These are phyloP conservation scores for Bipolaris gigantea DNA, from an alignment of 2,329 filamentous ascomycete genomes.

Conservation along the genomic window DNA sequence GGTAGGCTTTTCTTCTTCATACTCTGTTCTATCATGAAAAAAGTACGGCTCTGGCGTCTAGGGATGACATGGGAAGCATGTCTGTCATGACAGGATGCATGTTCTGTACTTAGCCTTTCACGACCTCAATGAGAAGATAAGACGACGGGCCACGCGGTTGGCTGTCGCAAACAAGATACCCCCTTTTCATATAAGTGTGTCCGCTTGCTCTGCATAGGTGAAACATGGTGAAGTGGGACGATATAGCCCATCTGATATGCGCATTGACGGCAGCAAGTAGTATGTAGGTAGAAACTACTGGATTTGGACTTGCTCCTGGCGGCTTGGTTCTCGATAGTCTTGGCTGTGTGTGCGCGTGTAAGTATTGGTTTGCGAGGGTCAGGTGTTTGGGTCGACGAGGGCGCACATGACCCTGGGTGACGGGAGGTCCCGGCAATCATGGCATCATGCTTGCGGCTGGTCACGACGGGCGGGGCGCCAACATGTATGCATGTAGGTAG, in stretches of 20 bases:
- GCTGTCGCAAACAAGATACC: constrained; percentile 23
- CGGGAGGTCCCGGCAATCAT: neutral
- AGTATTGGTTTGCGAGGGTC: neutral
- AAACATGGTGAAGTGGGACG: constrained; percentile 2
- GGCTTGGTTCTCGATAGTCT: no score
- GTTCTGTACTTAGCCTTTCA: constrained; percentile 37
- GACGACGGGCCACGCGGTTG: constrained; percentile 29
- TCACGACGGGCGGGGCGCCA: neutral
- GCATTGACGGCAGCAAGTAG: neutral
- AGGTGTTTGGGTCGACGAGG: neutral
- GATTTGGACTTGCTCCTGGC: neutral
- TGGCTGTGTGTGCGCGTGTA: neutral
- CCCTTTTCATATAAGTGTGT: neutral
- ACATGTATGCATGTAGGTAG: neutral
- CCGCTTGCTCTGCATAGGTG: neutral
- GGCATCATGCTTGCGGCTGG: neutral
- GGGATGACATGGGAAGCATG: constrained; percentile 38
- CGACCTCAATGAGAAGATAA: constrained; percentile 37
- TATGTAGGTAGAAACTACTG: constrained; percentile 1
- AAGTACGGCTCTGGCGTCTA: constrained; percentile 43
- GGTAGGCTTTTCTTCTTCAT: constrained; percentile 18
- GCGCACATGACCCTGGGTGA: neutral
- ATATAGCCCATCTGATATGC: neutral
- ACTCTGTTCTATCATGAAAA: constrained; percentile 36
- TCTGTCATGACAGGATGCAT: constrained; percentile 28